These are phyloP conservation scores for Exophiala lecanii-corni DNA, from an alignment of 2,329 filamentous ascomycete genomes.

Conservation along the genomic window DNA sequence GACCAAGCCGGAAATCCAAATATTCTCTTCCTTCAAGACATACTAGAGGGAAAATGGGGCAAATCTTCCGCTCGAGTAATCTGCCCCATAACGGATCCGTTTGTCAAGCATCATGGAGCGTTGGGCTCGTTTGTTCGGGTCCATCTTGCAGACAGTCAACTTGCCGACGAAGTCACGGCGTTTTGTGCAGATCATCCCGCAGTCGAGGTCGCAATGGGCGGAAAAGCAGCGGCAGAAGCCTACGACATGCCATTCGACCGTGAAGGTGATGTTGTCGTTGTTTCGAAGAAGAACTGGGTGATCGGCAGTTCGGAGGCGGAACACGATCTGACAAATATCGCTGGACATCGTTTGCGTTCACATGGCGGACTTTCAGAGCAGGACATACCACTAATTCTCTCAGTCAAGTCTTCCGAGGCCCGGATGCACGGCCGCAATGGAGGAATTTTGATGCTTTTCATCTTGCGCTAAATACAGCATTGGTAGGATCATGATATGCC, in stretches of 20 bases:
- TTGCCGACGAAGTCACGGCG: constrained; percentile 29
- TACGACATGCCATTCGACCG: constrained; percentile 39
- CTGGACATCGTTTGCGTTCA: constrained; percentile 35
- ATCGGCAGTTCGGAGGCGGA: constrained; percentile 34
- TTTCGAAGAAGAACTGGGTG: constrained; percentile 35
- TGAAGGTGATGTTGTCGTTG: constrained; percentile 40
- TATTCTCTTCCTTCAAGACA: constrained; percentile 39
- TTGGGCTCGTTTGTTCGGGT: constrained; percentile 42
- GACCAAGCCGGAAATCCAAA: constrained; percentile 34
- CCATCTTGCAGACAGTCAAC: constrained; percentile 29
- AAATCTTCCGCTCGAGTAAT: constrained; percentile 35
- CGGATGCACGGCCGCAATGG: constrained; percentile 26
- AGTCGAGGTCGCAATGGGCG: constrained; percentile 32
- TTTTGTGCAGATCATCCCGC: constrained; percentile 30
- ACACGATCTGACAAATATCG: constrained; percentile 34
- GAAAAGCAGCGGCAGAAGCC: constrained; percentile 31
- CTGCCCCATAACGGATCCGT: constrained; percentile 43
- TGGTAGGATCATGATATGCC: background rate
- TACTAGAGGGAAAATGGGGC: constrained; percentile 32
- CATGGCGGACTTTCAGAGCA: constrained; percentile 42
- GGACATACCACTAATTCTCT: constrained; percentile 30
- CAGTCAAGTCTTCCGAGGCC: constrained; percentile 30
- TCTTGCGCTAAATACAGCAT: constrained; percentile 31
- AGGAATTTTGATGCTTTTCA: constrained; percentile 40
- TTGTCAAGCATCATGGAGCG: constrained; percentile 42